A percentile compares a stretch with the other conserved stretches of the same genome.
phyloP scores from a whole-genome alignment of 768 basidiomycete species.

The Tylopilus sp. region DNA sequence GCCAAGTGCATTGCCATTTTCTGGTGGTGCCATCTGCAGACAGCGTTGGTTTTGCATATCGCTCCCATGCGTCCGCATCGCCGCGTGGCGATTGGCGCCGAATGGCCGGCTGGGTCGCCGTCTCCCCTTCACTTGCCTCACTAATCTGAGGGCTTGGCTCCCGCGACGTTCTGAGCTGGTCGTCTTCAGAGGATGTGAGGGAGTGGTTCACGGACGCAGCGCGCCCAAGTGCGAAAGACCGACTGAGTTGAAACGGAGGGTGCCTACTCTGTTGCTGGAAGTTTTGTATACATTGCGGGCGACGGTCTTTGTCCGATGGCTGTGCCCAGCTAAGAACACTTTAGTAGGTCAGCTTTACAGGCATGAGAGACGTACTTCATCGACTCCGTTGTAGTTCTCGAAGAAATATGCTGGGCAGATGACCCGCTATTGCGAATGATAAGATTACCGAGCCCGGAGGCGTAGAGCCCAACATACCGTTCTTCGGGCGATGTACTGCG shows the following conservation, averaged over 20 bases:
- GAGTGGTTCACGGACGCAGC: constrained; percentile 17
- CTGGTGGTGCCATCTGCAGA: constrained; percentile 33
- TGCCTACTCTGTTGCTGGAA: constrained; percentile 12
- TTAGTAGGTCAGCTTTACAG: constrained; percentile 6
- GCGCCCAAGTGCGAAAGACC: constrained; percentile 10
- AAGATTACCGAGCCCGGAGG: constrained; percentile 7
- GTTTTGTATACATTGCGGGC: constrained; percentile 7
- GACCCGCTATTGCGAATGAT: constrained; percentile 14
- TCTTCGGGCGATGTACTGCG: constrained; percentile 31
- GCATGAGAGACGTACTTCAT: constrained; percentile 23
- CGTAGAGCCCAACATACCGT: constrained; percentile 18
- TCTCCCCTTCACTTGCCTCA: constrained; percentile 29
- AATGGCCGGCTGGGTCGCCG: constrained; percentile 10
- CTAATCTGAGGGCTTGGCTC: constrained; percentile 31
- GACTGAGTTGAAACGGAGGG: constrained; percentile 3
- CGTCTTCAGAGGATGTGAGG: constrained; percentile 28
- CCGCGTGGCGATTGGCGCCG: constrained; percentile 27
- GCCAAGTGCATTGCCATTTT: constrained; percentile 43
- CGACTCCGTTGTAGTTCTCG: constrained; percentile 21
- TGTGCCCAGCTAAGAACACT: constrained; percentile 20
- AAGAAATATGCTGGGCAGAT: constrained; percentile 14
- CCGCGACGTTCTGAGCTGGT: constrained; percentile 27
- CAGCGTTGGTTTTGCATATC: constrained; percentile 32
- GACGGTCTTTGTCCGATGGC: constrained; percentile 17
- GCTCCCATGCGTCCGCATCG: constrained; percentile 32